phyloP scores from a whole-genome alignment of 1,284 basidiomycete species.

The Apiotrichum siamense region DNA sequence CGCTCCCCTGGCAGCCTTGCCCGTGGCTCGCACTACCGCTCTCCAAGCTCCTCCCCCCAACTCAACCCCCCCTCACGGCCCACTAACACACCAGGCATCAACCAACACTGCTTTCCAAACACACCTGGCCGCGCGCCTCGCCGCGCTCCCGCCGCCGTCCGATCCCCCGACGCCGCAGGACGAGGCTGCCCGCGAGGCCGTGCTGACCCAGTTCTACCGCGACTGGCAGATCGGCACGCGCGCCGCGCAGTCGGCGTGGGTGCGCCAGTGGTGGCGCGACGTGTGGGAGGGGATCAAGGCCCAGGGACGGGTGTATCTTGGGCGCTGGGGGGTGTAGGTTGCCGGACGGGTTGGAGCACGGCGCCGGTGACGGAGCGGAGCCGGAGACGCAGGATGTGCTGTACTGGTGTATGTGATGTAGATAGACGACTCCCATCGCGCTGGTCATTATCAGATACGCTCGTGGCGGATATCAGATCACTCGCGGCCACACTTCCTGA shows the following conservation, averaged over 20 bases:
- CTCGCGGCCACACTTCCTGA: too few relatives aligned
- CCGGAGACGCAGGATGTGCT: too few relatives aligned
- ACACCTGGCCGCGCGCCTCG: conserved; percentile 30
- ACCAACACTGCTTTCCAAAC: conserved; percentile 37
- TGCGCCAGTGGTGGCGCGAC: conserved; percentile 42
- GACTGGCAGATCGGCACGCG: conserved; percentile 43
- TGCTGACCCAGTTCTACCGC: conserved; percentile 39
- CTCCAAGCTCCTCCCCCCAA: not conserved
- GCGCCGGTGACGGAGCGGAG: too few relatives aligned
- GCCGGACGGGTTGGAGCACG: too few relatives aligned
- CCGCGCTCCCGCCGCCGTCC: conserved; percentile 24
- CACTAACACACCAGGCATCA: conserved; percentile 23
- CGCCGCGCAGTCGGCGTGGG: conserved; percentile 32
- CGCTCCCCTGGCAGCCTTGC: not conserved
- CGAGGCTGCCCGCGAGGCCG: conserved; percentile 29
- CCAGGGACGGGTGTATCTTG: conserved; percentile 30
- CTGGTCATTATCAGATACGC: too few relatives aligned
- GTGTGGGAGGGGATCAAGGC: conserved; percentile 38
- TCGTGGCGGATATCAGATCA: too few relatives aligned
- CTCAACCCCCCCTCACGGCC: not conserved
- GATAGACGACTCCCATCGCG: too few relatives aligned
- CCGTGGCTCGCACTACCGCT: not conserved
- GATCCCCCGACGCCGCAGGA: conserved; percentile 35
- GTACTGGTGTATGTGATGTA: too few relatives aligned
- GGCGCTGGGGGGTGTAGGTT: not conserved